phyloP scores from a whole-genome alignment of 2,329 filamentous ascomycete genomes.

The Cordyceps cateniannulata region DNA sequence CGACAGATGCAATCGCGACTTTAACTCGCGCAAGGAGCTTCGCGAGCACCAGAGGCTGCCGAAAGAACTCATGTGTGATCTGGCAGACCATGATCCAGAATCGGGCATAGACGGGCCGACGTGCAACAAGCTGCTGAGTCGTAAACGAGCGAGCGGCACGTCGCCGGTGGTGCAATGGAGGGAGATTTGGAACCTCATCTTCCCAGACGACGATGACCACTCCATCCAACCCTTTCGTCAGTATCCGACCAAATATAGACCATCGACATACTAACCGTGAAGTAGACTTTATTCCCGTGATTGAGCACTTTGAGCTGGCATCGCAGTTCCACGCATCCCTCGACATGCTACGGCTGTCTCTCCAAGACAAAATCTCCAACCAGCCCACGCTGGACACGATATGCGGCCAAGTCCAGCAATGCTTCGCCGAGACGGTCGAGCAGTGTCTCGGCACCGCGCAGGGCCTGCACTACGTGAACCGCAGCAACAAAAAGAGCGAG shows the following conservation, averaged over 20 bases:
- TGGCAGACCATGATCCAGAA: conserved; percentile 33
- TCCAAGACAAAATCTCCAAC: conserved; percentile 33
- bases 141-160: conserved; percentile 32
- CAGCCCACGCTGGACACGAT: conserved; percentile 31
- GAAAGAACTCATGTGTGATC: conserved; percentile 35
- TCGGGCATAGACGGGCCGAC: conserved; percentile 35
- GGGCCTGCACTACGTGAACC: conserved; percentile 33
- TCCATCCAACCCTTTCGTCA: not conserved
- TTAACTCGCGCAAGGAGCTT: conserved; percentile 30
- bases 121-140: conserved; percentile 32
- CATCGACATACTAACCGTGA: conserved; percentile 3
- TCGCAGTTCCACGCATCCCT: conserved; percentile 28
- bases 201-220: conserved; percentile 29
- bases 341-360: conserved; percentile 25
- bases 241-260: not conserved
- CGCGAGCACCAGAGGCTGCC: conserved; percentile 34
- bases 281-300: conserved; percentile 34
- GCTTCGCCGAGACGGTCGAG: conserved; percentile 33
- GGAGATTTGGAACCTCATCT: conserved; percentile 36
- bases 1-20: conserved; percentile 34
- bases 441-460: conserved; percentile 29
- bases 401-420: conserved; percentile 33
- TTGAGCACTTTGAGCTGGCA: conserved; percentile 35
- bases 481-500: conserved; percentile 35
- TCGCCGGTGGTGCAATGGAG: conserved; percentile 33